Base-by-base conservation (phyloP, 495 filamentous ascomycete genomes). In the Aspergillus incahuasiensis region DNA sequence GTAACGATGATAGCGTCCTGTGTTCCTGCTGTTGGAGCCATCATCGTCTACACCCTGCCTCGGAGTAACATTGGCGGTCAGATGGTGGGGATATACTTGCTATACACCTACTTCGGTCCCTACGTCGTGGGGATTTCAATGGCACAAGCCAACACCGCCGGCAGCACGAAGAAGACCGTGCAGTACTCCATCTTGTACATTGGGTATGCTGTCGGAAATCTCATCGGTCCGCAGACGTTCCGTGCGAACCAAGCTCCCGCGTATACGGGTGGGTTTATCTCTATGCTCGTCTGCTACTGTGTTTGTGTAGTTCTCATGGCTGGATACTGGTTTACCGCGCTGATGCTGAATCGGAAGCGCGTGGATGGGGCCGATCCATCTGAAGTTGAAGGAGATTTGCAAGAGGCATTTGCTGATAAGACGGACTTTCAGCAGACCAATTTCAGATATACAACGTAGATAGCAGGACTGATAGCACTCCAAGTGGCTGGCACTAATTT, bases 171-270 rank as follows among this genome's bases (percentile, higher is more conserved):
- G 51, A 70, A 68, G 28, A 55, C 56, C 16, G 62, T 63, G 4
- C 58, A 67, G 44, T 64, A 67, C 24, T 62, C 65, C 0, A 56
- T 69, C 25, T 56, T 70, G 34, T 72, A 64, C 22, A 54, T 72
- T 39, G 65, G 60, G 6, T 70, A 67, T 43, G 66, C 62, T 13
- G 55, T 64, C 3, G 66, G 68, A 53, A 63, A 32, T 51, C 35
- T 28, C 7, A 83, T 85, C 65, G 81, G 82, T 0, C 82, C 82
- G 2, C 81, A 83, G 58, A 75, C 80, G 6, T 86, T 86, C 60
- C 75, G 75, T n/a, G 63, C 70, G 1, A 65, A 69, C 25, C 80
- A 85, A 51, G 78, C 77, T 5, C 84, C 82, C 1, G 71, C 56
- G 9, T 76, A 76, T 50, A 64, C 66, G 1, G 60, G 54, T 4